Percentiles rank a stretch among this genome's conserved stretches.
Evolutionary conservation across 179 eudicot species (phyloP).

Genomic region (Drosera spatulata): DNA sequence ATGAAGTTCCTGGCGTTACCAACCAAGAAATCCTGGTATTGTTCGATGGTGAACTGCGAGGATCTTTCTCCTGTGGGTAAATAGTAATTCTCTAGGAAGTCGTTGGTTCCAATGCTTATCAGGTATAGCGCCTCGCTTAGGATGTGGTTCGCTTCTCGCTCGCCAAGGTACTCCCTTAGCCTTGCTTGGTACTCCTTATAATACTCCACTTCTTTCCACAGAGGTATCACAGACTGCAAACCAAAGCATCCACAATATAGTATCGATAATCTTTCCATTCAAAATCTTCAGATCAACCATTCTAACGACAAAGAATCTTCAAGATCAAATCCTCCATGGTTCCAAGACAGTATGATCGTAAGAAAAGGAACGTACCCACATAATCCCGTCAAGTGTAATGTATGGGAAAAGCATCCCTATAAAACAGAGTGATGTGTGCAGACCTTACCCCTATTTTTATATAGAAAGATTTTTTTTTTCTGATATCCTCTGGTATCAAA

Average conservation of each 20-base stretch:
- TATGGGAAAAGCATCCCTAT: too few relatives aligned
- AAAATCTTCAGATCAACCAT: too few relatives aligned
- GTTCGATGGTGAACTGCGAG: slow-evolving; percentile 27
- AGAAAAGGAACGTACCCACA: too few relatives aligned
- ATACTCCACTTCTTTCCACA: slow-evolving; percentile 62
- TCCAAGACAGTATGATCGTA: too few relatives aligned
- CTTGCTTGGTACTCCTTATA: slow-evolving; percentile 48
- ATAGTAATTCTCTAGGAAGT: slow-evolving; percentile 53
- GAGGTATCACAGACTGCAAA: slow-evolving; percentile 55
- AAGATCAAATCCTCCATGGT: too few relatives aligned
- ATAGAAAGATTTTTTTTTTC: too few relatives aligned
- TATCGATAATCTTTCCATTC: neutral
- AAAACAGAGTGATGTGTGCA: too few relatives aligned
- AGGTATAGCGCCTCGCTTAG: slow-evolving; percentile 49
- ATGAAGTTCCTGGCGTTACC: slow-evolving; percentile 36
- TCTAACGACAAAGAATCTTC: too few relatives aligned
- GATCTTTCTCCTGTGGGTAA: slow-evolving; percentile 16
- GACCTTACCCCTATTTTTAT: neutral
- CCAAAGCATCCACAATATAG: neutral
- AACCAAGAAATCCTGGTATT: slow-evolving; percentile 37
- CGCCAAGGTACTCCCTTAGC: slow-evolving; percentile 34
- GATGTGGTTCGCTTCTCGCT: slow-evolving; percentile 19
- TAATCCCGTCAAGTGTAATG: too few relatives aligned
- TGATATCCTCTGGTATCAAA: too few relatives aligned
- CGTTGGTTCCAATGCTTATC: slow-evolving; percentile 14